Evolutionary conservation across 2,329 filamentous ascomycete species (phyloP).

Genomic region (Aspergillus terreus): DNA sequence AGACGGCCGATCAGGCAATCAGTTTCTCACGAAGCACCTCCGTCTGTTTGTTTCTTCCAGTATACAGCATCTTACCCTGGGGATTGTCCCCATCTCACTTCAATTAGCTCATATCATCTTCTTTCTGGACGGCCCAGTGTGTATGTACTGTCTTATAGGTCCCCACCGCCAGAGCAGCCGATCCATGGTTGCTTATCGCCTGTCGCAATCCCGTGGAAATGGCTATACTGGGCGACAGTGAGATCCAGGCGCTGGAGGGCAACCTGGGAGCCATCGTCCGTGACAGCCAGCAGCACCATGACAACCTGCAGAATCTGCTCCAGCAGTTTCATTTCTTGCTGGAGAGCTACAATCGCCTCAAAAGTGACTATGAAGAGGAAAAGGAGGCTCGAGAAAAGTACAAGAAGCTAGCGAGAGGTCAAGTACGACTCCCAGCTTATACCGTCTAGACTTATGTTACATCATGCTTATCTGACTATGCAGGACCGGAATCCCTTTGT

Average conservation of each 20-base stretch:
- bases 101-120: no score
- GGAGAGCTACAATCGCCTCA: slow-evolving; percentile 53
- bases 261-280: slow-evolving; percentile 9
- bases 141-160: no score
- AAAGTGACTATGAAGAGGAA: slow-evolving; percentile 57
- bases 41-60: no score
- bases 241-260: slow-evolving; percentile 14
- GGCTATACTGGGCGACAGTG: slow-evolving; percentile 17
- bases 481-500: slow-evolving; percentile 56
- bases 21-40: no score
- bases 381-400: slow-evolving; percentile 53
- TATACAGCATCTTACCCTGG: no score
- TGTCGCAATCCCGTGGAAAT: background rate
- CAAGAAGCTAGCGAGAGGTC: slow-evolving; percentile 49
- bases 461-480: slow-evolving; percentile 4
- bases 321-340: slow-evolving; percentile 45
- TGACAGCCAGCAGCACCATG: slow-evolving; percentile 27
- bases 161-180: background rate
- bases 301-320: slow-evolving; percentile 31
- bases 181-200: background rate
- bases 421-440: slow-evolving; percentile 24
- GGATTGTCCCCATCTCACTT: no score
- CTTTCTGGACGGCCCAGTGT: no score
- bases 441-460: background rate
- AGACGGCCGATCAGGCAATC: no score